Conservation (phyloP, 2,329 filamentous ascomycete species). For the Penicillium sp. region DNA sequence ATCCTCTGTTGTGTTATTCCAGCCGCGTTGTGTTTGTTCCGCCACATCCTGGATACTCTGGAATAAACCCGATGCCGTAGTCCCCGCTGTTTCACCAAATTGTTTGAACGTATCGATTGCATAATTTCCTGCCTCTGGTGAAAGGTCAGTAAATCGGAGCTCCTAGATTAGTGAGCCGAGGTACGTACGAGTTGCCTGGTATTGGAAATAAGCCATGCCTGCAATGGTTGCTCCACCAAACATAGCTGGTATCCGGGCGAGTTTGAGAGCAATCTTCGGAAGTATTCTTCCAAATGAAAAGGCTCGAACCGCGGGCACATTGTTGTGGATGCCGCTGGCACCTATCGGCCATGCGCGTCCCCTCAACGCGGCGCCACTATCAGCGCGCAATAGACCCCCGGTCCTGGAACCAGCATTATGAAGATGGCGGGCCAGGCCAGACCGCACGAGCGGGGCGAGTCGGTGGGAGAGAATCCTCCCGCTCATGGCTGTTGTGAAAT, state of each 20-base stretch:
- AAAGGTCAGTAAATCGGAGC: constrained; percentile 7
- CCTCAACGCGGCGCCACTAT: constrained; percentile 56
- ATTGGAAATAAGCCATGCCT: constrained; percentile 86
- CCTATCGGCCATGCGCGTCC: constrained; percentile 70
- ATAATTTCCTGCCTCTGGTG: constrained; percentile 65
- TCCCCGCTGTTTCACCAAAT: constrained; percentile 65
- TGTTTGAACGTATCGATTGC: constrained; percentile 68
- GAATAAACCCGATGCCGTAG: constrained; percentile 63
- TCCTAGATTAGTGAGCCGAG: neutral
- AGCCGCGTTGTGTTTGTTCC: constrained; percentile 71
- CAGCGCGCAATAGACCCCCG: constrained; percentile 62
- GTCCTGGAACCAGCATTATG: constrained; percentile 57
- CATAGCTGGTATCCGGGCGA: constrained; percentile 79
- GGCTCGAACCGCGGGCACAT: constrained; percentile 59
- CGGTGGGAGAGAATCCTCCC: constrained; percentile 70
- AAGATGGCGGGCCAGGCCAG: constrained; percentile 57
- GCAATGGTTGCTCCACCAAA: constrained; percentile 85
- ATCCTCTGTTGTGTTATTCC: constrained; percentile 75
- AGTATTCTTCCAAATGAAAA: constrained; percentile 65
- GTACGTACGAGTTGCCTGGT: constrained; percentile 78
- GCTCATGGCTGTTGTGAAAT: constrained; percentile 52
- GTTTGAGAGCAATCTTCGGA: constrained; percentile 85
- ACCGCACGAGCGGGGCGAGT: constrained; percentile 61
- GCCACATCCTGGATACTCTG: constrained; percentile 68
- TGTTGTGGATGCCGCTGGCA: constrained; percentile 69